Evolutionary conservation across 176 grass and related monocot genomes (phyloP), one percentile per base, ranked within the genome.

Genomic region (Metroxylon sagu): DNA sequence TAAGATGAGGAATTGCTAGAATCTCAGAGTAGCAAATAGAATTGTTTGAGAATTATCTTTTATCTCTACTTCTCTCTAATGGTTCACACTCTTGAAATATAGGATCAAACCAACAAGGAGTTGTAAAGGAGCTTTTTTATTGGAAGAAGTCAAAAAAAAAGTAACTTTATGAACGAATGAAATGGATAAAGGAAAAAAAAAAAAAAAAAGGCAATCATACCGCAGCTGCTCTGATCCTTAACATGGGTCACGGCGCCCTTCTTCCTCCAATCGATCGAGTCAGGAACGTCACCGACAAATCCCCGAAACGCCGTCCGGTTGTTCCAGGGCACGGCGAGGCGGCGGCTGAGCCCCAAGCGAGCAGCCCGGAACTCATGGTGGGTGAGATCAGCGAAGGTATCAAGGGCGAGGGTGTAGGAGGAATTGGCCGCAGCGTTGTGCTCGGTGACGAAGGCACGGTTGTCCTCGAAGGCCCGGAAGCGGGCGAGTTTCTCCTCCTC

Each of bases 201-300:
- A 43, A 14, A 43, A 23, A 43, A 3, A 10, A 43, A 43, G 8
- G 35, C 10, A 43, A 17, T 29, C 80, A 81, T 82, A 89, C 86
- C 86, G 63, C 86, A 89, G 70, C 77, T 81, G 28, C 78, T 81
- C 67, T 90, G 87, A 62, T 90, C 79, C 72, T 90, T 90, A 59
- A 90, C 68, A 10, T 62, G 52, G 64, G 82, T 90, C 55, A 90
- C 82, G 5, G 79, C 78, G 14, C 79, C 87, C 26, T 54, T 76
- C 51, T 90, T 16, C 68, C 87, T 85, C 87, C 87, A 90, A 73
- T 90, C 87, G 1, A 90, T 0, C 51, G 82, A 70, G 19, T 76
- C 71, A 4, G 86, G 86, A 18, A 79, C 67, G 14, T 64, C 71
- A 16, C 29, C 61, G 6, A 27, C 57, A 25, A 18, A 82, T 54